These are phyloP conservation scores for Alternaria ventricosa DNA, from an alignment of 2,329 filamentous ascomycete genomes.

Conservation along the genomic window DNA sequence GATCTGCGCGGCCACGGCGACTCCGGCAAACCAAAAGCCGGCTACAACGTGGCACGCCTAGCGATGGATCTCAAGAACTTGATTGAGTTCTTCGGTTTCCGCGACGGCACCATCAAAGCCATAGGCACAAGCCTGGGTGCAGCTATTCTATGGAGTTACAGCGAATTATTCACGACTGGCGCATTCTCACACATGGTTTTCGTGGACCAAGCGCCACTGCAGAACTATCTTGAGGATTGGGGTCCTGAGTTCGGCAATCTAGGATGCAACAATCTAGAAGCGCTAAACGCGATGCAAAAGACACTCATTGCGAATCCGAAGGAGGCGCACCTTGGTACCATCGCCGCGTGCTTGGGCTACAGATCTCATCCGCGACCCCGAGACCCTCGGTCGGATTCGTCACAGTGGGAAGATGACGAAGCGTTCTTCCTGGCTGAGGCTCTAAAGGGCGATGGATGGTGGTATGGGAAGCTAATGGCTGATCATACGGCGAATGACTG, in stretches of 20 bases:
- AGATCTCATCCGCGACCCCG: conserved; percentile 23
- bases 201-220: conserved; percentile 38
- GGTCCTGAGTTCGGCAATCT: conserved; percentile 28
- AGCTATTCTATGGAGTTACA: conserved; percentile 34
- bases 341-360: conserved; percentile 34
- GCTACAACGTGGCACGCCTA: conserved; percentile 37
- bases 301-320: conserved; percentile 18
- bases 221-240: conserved; percentile 36
- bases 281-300: conserved; percentile 21
- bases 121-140: conserved; percentile 32
- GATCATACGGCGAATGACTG: conserved; percentile 40
- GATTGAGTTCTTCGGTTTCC: conserved; percentile 23
- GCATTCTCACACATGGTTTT: conserved; percentile 32
- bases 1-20: conserved; percentile 36
- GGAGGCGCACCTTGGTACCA: conserved; percentile 26
- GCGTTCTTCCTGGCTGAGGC: conserved; percentile 32
- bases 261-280: conserved; percentile 24
- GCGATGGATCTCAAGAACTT: conserved; percentile 36
- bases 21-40: conserved; percentile 31
- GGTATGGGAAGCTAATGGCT: conserved; percentile 40
- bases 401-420: conserved; percentile 30
- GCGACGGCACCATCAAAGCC: conserved; percentile 10
- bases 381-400: conserved; percentile 13
- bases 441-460: conserved; percentile 32
- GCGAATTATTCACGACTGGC: conserved; percentile 32